Percentiles rank a stretch among this genome's conserved stretches.
Conservation (phyloP, 805 yeast species). For the Cyberlindnera veronae region DNA sequence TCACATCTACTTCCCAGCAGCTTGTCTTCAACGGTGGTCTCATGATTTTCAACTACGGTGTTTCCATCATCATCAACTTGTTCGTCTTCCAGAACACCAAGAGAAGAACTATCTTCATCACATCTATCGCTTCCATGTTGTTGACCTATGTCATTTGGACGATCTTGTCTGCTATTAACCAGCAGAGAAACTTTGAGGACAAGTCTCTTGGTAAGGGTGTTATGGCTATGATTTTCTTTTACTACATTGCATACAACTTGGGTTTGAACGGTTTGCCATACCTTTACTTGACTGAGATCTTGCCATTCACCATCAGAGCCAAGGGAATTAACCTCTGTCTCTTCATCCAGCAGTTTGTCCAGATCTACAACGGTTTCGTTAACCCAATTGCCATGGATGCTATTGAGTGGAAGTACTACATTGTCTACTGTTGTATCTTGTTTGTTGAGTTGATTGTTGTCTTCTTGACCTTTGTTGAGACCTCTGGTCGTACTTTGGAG, state of each 20-base stretch:
- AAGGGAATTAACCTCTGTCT: conserved; percentile 29
- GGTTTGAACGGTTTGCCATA: conserved; percentile 45
- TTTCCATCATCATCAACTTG: conserved; percentile 31
- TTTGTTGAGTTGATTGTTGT: conserved; percentile 30
- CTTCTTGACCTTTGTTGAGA: conserved; percentile 35
- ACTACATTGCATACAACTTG: conserved; percentile 39
- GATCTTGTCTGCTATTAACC: conserved; percentile 43
- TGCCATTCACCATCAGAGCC: conserved; percentile 32
- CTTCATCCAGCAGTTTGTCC: conserved; percentile 24
- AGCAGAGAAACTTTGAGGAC: conserved; percentile 37
- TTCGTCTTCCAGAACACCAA: conserved; percentile 30
- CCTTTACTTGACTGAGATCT: conserved; percentile 42
- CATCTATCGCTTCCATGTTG: conserved; percentile 36
- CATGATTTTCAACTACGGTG: conserved; percentile 42
- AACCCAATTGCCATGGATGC: conserved; percentile 38
- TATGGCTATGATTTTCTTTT: conserved; percentile 48
- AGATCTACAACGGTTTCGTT: conserved; percentile 33
- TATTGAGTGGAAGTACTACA: conserved; percentile 35
- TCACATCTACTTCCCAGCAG: conserved; percentile 42
- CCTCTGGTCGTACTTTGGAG: conserved; percentile 36
- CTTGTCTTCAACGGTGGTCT: conserved; percentile 49
- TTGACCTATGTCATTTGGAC: conserved; percentile 42
- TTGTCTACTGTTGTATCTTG: conserved; percentile 32
- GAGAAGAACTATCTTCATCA: conserved; percentile 36
- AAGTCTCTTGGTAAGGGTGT: conserved; percentile 43